Base-by-base conservation (phyloP, 2,329 filamentous ascomycete species). In the Claviceps purpurea region DNA sequence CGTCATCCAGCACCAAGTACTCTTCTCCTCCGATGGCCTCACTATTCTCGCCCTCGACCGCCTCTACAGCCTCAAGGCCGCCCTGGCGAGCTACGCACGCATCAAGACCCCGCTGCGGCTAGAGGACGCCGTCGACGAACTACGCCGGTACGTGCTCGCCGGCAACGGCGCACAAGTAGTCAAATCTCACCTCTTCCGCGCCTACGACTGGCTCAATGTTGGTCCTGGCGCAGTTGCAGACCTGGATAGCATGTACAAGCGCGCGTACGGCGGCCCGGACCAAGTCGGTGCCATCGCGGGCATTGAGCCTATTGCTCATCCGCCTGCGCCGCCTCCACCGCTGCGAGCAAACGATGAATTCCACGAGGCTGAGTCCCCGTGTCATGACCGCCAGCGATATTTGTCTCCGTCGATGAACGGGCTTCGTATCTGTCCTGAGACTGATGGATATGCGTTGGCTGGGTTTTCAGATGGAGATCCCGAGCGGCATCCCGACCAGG, bases 11-110 rank as follows among this genome's bases (percentile, higher is more conserved):
- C 79, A 82, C 60, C 77, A 82, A 53, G 65, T 79, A 24, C 69
- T 85, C 50, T 84, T 82, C 69, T 73, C 74, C 2, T 73, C 77
- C 2, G 75, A 78, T 26, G 78, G 79, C 18, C 70, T 85, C 11
- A 81, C 74, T 0, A 66, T 85, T 7, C 62, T 83, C 14, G 73
- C 78, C 0, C 71, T 84, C 11, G 81, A 85, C 63, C 73, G 78
- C 49, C 64, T 83, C 46, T 85, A 83, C 66, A 80, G 77, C 43
- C 79, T 85, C 67, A 83, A 83, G 62, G 71, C 72, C 47, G 77
- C 79, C 1, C 70, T 85, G 11, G 72, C 76, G 18, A 73, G 73
- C 56, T 83, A 83, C 62, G 72, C 76, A 4, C 70, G 70, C 53
- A 73, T 70, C 1, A 64, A 62, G 18, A 68, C 68, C 39, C 66